Evolutionary conservation across 2,329 filamentous ascomycete species (phyloP).

Genomic region (Aureobasidium vineae): DNA sequence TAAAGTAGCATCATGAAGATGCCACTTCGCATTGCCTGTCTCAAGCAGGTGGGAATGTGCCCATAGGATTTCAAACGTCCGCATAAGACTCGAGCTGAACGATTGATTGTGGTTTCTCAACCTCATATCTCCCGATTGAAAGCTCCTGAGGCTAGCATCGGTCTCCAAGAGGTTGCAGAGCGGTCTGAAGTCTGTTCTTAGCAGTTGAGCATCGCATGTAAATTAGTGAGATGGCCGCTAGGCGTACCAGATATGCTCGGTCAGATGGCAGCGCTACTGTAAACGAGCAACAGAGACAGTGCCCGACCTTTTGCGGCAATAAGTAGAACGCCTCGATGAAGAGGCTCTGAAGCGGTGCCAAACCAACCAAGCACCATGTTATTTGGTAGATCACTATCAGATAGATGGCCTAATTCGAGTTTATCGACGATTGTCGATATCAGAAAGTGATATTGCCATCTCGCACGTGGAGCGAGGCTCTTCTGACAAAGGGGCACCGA

Average conservation of each 20-base stretch:
- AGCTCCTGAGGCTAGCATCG: neutral
- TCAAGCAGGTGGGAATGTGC: too few relatives aligned
- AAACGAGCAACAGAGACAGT: neutral
- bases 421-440: conserved; percentile 4
- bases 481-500: neutral
- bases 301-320: neutral
- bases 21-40: too few relatives aligned
- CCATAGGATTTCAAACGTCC: neutral
- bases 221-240: neutral
- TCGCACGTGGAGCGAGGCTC: conserved; percentile 4
- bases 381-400: neutral
- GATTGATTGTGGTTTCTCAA: neutral
- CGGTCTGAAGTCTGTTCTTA: neutral
- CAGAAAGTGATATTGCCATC: neutral
- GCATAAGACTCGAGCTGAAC: neutral
- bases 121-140: neutral
- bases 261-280: neutral
- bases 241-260: neutral
- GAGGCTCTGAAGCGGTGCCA: neutral
- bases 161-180: neutral
- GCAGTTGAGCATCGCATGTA: neutral
- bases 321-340: neutral
- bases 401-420: neutral
- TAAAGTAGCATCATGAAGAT: neutral
- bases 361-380: neutral